Base-by-base conservation (phyloP, 106 monocot genomes). In the Chionographis japonica region DNA sequence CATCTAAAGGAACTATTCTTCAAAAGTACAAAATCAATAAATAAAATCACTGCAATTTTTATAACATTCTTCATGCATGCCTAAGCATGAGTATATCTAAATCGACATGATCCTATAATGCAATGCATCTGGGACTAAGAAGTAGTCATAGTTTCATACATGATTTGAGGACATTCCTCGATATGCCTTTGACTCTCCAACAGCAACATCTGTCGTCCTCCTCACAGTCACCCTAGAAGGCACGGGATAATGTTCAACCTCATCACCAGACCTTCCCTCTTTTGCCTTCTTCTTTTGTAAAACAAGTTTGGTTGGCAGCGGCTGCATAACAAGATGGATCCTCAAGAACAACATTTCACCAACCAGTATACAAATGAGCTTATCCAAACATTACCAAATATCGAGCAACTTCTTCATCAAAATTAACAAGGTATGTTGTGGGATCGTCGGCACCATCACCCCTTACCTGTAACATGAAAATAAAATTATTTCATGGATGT, bases 231-330 rank as follows among this genome's bases (percentile, higher is more conserved):
- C 80, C 16, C 74, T 87, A 54, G 89, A 89, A 71, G 97, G 97
- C 6, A 80, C 86, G 17, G 97, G 92, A 70, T 80, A 90, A 38
- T 92, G 92, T 50, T 97, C 92, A 46, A 83, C 52, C 52, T 84
- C 86, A 62, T 92, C 97, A 35, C 80, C 79, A 54, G 84, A 86
- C 67, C 95, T 88, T 15, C 95, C 91, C 65, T 95, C 95, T 77
- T 92, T 95, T 37, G 95, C 89, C 72, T 74, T 92, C 81, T 86
- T 94, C 76, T 87, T 92, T 74, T 84, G 88, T 68, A 95, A 82
- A 50, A 74, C 77, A 70, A 95, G 83, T 72, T 95, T 95, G 63
- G 89, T 95, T 20, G 86, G 86, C 9, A 95, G 67, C 61, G 95
- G 95, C 95, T 95, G 82, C 58, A 69, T 12, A 79, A 79, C 50